Evolutionary conservation across 1,139 yeast genomes (phyloP), one percentile per base, ranked within the genome.

Genomic region (Wickerhamomyces sp.): DNA sequence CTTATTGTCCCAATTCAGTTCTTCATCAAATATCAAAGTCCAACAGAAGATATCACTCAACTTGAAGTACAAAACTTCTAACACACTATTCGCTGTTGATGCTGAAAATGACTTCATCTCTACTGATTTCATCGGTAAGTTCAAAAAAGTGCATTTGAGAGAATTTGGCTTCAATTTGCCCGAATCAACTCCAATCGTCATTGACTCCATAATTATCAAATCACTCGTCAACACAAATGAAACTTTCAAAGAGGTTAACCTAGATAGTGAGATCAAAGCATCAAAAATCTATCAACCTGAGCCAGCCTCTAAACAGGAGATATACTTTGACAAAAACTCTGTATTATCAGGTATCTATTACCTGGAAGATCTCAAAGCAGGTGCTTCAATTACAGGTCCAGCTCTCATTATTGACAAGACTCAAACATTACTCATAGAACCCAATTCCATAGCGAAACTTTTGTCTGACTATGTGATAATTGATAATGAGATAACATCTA

Each of bases 1-100:
- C 19, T 61, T 76, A 18, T 37, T 37, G 5, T 46, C 48, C 2
- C 81, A 72, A 52, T 81, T 81, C 0, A 68, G 72, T 33, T 35
- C 47, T 1, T 54, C 51, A 15, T 45, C 47, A 4, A 48, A 58
- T 14, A 60, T 75, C 23, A 51, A 42, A 14, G 21, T 19, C 10
- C 21, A 19, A 19, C 62, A 71, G 30, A 91, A 86, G 45, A 68
- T 73, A 16, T 83, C 71, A 47, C 64, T 87, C 45, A 88, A 88
- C 53, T 65, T 88, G 69, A 70, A 91, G 45, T 88, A 85, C 55
- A 75, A 76, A 39, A 96, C 96, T 7, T 80, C 95, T 2, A 96
- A 88, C 55, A 82, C 96, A 6, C 78, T 81, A 34, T 66, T 88
- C 43, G 80, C 87, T 78, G 75, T 85, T 28, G 49, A 55, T 41